Evolutionary conservation across 495 filamentous ascomycete genomes (phyloP).

Genomic region (Diplogelasinospora grovesii): DNA sequence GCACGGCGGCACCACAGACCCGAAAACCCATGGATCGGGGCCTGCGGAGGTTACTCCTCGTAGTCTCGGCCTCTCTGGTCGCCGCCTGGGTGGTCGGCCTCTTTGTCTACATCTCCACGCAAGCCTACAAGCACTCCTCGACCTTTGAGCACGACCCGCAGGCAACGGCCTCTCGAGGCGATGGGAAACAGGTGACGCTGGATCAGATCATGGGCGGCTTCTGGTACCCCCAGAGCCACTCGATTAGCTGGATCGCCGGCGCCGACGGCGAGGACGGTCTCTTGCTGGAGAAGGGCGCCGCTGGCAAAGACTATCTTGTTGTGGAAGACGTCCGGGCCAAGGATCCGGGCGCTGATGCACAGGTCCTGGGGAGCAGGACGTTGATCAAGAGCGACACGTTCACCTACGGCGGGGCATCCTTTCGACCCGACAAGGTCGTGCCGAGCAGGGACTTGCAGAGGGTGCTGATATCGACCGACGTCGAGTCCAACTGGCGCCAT

Average conservation of each 20-base stretch:
- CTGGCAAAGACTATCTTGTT: conserved; percentile 63
- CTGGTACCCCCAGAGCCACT: conserved; percentile 63
- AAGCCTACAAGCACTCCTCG: conserved; percentile 57
- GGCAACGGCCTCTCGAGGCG: conserved; percentile 55
- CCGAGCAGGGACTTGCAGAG: conserved; percentile 79
- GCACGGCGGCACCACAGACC: too few species aligned
- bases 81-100: conserved; percentile 78
- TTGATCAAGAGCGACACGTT: conserved; percentile 69
- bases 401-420: conserved; percentile 42
- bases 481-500: conserved; percentile 76
- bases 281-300: conserved; percentile 57
- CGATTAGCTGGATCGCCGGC: conserved; percentile 82
- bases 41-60: conserved; percentile 59
- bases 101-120: conserved; percentile 61
- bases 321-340: conserved; percentile 75
- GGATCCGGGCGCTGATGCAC: conserved; percentile 27
- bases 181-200: conserved; percentile 72
- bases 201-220: conserved; percentile 68
- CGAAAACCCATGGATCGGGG: conserved; percentile 53
- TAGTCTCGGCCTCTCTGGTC: conserved; percentile 58
- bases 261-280: conserved; percentile 82
- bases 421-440: conserved; percentile 53
- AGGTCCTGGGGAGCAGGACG: conserved; percentile 46
- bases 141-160: conserved; percentile 59
- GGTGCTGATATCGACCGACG: conserved; percentile 69